Conservation (phyloP, 108 stramenopile genomes). For the Pseudonitzschia pungens region DNA sequence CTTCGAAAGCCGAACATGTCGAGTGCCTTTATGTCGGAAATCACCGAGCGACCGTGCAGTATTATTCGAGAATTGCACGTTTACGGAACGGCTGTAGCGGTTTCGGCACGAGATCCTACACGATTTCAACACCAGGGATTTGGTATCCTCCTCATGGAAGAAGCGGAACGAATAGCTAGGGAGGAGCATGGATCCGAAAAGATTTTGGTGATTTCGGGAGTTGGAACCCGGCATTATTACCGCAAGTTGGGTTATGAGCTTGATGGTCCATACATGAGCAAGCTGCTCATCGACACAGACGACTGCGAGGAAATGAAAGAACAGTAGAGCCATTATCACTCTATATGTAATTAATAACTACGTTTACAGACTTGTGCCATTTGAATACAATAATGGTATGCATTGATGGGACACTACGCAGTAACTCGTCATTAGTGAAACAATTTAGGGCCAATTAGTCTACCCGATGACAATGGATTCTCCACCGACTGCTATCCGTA, state of each 20-base stretch:
- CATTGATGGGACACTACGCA: neutral
- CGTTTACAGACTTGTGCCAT: too few species aligned
- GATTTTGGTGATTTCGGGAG: slow-evolving; percentile 92
- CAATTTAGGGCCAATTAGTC: neutral
- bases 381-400: too few species aligned
- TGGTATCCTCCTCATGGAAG: slow-evolving; percentile 93
- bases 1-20: slow-evolving; percentile 44
- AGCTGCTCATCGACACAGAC: slow-evolving; percentile 37
- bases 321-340: neutral
- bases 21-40: slow-evolving; percentile 33
- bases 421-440: neutral
- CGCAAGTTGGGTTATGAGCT: slow-evolving; percentile 92
- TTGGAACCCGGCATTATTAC: slow-evolving; percentile 96
- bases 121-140: slow-evolving; percentile 97
- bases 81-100: slow-evolving; percentile 94
- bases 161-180: slow-evolving; percentile 91
- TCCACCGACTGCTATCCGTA: slow-evolving; percentile 31
- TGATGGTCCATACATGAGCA: slow-evolving; percentile 91
- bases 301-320: slow-evolving; percentile 14
- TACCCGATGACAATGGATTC: slow-evolving; percentile 38
- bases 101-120: slow-evolving; percentile 83
- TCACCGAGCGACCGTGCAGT: slow-evolving; percentile 67
- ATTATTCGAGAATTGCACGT: slow-evolving; percentile 96
- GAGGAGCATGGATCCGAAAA: slow-evolving; percentile 91
- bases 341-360: neutral